Evolutionary conservation across 495 filamentous ascomycete genomes (phyloP).

Genomic region (Penicillium silybi): DNA sequence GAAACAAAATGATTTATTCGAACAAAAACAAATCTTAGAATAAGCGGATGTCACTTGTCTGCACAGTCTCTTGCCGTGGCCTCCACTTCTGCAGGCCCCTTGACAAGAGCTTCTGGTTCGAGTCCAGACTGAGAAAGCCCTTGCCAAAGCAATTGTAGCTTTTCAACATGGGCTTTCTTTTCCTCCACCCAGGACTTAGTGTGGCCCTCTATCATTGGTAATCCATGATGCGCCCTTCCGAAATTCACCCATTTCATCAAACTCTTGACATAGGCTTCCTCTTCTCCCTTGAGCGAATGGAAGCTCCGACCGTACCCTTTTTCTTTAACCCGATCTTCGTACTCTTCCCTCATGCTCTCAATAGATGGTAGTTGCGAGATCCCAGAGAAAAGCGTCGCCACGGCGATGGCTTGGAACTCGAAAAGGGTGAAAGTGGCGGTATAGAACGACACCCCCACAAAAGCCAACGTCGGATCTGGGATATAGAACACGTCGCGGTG

Average conservation of each 20-base stretch:
- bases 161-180: slow-evolving; percentile 27
- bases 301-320: slow-evolving; percentile 52
- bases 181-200: slow-evolving; percentile 40
- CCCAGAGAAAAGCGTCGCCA: slow-evolving; percentile 53
- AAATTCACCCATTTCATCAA: slow-evolving; percentile 53
- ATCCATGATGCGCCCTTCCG: slow-evolving; percentile 23
- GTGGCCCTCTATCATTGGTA: slow-evolving; percentile 40
- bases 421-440: slow-evolving; percentile 61
- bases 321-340: slow-evolving; percentile 34
- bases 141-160: slow-evolving; percentile 17
- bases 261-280: slow-evolving; percentile 52
- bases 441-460: slow-evolving; percentile 59
- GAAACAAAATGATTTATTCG: no score
- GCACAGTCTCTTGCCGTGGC: slow-evolving; percentile 5
- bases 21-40: no score
- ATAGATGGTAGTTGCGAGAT: slow-evolving; percentile 44
- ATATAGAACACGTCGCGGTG: slow-evolving; percentile 68
- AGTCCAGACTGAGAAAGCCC: not conserved
- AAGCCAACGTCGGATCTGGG: slow-evolving; percentile 55
- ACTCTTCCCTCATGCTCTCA: slow-evolving; percentile 50
- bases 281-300: slow-evolving; percentile 50
- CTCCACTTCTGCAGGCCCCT: slow-evolving; percentile 2
- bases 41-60: no score
- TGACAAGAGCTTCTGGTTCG: not conserved
- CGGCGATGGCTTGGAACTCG: slow-evolving; percentile 61